Evolutionary conservation across 495 filamentous ascomycete genomes (phyloP).

Genomic region (Chaetomium fimeti): DNA sequence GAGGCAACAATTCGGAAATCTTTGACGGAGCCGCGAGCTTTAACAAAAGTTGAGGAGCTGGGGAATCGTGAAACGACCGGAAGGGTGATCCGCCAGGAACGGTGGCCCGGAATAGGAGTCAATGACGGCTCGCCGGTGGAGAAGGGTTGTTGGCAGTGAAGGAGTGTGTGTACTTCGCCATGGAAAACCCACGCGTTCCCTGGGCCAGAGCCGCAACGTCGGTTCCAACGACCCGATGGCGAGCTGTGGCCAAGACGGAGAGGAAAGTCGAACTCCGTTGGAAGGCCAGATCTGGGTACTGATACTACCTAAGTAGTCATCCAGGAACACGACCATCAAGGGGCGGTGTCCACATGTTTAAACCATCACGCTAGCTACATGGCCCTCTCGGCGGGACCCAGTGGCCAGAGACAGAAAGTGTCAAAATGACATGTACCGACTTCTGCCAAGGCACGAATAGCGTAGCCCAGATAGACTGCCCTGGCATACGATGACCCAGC

Average conservation of each 20-base stretch:
- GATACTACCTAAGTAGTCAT: conserved; percentile 23
- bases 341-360: conserved; percentile 17
- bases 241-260: conserved; percentile 22
- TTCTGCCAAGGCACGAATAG: conserved; percentile 22
- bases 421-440: conserved; percentile 21
- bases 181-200: conserved; percentile 18
- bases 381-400: not conserved
- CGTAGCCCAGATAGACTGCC: conserved; percentile 3
- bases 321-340: not conserved
- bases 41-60: no score
- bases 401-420: not conserved
- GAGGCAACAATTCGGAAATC: not conserved
- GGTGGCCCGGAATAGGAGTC: not conserved
- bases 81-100: conserved; percentile 10
- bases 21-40: not conserved
- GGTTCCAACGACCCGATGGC: conserved; percentile 28
- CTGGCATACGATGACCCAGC: not conserved
- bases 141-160: not conserved
- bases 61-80: conserved; percentile 3
- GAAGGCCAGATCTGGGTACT: conserved; percentile 17
- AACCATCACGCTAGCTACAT: conserved; percentile 14
- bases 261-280: conserved; percentile 12
- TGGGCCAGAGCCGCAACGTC: conserved; percentile 33
- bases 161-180: not conserved
- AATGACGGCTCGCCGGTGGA: conserved; percentile 8